Evolutionary conservation across 208 protist species (phyloP), one percentile per base, ranked within the genome.

Genomic region (Tritrichomonas musculus): DNA sequence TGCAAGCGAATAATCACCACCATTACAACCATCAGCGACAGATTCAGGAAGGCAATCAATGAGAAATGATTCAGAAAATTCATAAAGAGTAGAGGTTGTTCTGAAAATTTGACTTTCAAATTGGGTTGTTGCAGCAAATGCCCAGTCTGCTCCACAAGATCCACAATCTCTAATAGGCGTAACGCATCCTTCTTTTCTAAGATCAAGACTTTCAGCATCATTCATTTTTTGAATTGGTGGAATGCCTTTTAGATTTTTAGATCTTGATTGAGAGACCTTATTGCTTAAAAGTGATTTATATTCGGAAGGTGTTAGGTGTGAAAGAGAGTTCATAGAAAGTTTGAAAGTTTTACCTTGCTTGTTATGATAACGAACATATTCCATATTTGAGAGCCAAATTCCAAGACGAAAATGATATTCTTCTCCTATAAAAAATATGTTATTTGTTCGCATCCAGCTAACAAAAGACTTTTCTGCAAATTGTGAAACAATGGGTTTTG

Each of bases 61-160:
- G 20, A 94, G 33, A 57, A 65, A 53, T 69, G 94, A 92, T 25
- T 94, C 92, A 13, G 69, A 77, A 13, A 77, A 77, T 44, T 13
- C 4, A 20, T 44, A 44, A 1, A 77, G 36, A 11, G 4, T 36
- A 47, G 4, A 2, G 3, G 1, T 39, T 4, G 39, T 11, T 8
- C 9, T 47, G 8, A 44, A 2, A 9, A 20, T n/a, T 39, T 2
- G 8, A 20, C 33, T 22, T 77, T 77, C 69, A 44, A 22, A 4
- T 20, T 1, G 5, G 25, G 25, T 5, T 17, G 25, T 44, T 47
- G 69, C 20, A 47, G 30, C 5, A 49, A 95, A 94, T 33, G 95
- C 94, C 96, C 95, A 96, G 92, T 94, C 96, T 22, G 94, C 95
- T 47, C 95, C 96, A 93, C 96, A 97, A 27, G 94, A 88, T 60